phyloP scores from a whole-genome alignment of 164 flowering plant genomes.

The Saururus chinensis region DNA sequence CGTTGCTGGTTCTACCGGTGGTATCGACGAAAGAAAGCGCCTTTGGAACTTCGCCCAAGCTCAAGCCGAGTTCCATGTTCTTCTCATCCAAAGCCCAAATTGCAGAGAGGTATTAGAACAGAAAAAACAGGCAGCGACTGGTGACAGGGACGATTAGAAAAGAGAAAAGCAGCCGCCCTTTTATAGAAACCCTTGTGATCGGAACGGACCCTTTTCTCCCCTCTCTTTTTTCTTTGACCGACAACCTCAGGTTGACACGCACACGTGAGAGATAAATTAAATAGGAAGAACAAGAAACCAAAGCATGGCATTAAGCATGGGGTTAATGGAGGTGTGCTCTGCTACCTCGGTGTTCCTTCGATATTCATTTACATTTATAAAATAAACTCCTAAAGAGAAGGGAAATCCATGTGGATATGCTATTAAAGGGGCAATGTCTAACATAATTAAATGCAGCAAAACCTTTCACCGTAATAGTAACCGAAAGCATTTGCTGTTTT shows the following conservation, averaged over 20 bases:
- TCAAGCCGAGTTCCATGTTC: slow-evolving; percentile 56
- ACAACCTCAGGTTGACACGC: slow-evolving; percentile 21
- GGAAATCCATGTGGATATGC: too few relatives aligned
- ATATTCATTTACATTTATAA: too few relatives aligned
- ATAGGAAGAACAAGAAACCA: neutral
- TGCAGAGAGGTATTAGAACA: neutral
- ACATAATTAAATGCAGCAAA: too few relatives aligned
- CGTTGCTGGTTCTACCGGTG: slow-evolving; percentile 13
- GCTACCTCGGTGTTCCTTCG: too few relatives aligned
- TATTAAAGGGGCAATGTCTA: too few relatives aligned
- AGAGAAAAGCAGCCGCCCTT: slow-evolving; percentile 11
- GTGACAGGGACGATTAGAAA: neutral
- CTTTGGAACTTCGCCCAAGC: slow-evolving; percentile 43
- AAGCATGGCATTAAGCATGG: neutral
- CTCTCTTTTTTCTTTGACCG: slow-evolving; percentile 34
- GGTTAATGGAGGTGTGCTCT: neutral
- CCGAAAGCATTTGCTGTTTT: too few relatives aligned
- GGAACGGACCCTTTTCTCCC: neutral
- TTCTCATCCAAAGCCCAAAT: neutral
- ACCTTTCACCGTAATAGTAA: too few relatives aligned
- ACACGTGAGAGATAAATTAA: slow-evolving; percentile 4
- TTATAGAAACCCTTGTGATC: slow-evolving; percentile 3
- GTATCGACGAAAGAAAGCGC: slow-evolving; percentile 28
- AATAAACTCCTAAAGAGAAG: too few relatives aligned
- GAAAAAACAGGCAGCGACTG: neutral